A percentile compares a stretch with the other conserved stretches of the same genome.
Evolutionary conservation across 768 basidiomycete genomes (phyloP).

Genomic region (Calocera viscosa): DNA sequence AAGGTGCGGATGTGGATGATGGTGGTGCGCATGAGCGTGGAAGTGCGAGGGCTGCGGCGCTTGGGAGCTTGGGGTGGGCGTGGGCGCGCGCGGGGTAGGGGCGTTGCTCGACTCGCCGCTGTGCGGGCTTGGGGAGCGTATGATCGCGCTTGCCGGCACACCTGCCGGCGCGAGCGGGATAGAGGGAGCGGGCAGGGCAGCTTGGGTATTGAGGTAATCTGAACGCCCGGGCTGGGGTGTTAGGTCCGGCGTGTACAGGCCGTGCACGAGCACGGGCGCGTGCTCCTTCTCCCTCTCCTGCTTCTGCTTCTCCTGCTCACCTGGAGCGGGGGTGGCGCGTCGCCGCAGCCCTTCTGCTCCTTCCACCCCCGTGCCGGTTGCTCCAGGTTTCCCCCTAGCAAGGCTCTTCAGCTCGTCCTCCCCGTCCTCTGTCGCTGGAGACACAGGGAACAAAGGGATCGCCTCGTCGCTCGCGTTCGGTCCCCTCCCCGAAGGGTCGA

Average conservation of each 20-base stretch:
- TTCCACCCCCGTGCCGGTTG: not conserved
- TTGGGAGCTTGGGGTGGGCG: not conserved
- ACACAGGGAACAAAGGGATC: not conserved
- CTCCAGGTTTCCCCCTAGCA: too few species aligned
- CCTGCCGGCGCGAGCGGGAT: not conserved
- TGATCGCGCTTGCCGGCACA: not conserved
- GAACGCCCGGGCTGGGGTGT: not conserved
- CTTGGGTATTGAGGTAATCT: not conserved
- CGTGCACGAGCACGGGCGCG: not conserved
- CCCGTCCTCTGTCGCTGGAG: not conserved
- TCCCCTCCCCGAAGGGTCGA: too few species aligned
- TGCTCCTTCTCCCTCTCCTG: not conserved
- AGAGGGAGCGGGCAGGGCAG: not conserved
- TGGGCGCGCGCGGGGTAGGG: too few species aligned
- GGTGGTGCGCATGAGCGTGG: not conserved
- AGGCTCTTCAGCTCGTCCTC: too few species aligned
- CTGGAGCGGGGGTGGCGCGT: not conserved
- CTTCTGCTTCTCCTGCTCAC: not conserved
- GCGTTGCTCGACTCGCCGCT: not conserved
- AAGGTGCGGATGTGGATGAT: not conserved
- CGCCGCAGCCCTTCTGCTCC: not conserved
- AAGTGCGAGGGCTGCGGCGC: not conserved
- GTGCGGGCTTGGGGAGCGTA: too few species aligned
- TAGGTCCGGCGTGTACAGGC: not conserved
- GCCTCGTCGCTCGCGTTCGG: not conserved